These are phyloP conservation scores for Termitomyces sp. DNA, from an alignment of 1,284 basidiomycete genomes.

Conservation along the genomic window DNA sequence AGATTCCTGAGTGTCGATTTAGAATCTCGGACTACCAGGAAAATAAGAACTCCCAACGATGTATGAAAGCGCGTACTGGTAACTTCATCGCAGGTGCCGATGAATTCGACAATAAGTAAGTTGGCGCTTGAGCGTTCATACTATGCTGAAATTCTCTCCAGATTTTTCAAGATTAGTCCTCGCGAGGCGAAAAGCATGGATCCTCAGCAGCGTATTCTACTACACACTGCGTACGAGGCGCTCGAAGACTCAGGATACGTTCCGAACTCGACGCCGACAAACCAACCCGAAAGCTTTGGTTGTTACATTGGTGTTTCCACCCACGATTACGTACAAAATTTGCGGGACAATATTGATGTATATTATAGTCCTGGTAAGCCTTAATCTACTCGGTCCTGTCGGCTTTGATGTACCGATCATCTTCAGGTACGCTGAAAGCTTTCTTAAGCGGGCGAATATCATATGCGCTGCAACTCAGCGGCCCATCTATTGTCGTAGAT, in stretches of 20 bases:
- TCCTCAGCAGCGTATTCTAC: constrained; percentile 64
- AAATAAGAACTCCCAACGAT: constrained; percentile 26
- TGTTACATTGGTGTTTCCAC: constrained; percentile 66
- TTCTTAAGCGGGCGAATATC: constrained; percentile 70
- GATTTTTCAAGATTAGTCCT: constrained; percentile 68
- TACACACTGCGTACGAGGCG: constrained; percentile 62
- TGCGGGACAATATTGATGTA: constrained; percentile 57
- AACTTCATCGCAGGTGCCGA: constrained; percentile 58
- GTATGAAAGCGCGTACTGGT: constrained; percentile 50
- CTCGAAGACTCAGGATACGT: constrained; percentile 68
- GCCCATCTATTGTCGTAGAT: constrained; percentile 66
- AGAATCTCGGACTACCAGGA: constrained; percentile 35
- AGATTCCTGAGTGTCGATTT: constrained; percentile 63
- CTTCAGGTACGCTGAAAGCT: constrained; percentile 51
- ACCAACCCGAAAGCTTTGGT: constrained; percentile 49
- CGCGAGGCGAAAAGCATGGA: constrained; percentile 71
- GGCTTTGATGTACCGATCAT: background rate
- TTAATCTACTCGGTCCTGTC: background rate
- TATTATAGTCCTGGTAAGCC: constrained; percentile 62
- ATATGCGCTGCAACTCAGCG: constrained; percentile 59
- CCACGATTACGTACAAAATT: constrained; percentile 63
- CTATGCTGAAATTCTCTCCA: constrained; percentile 7
- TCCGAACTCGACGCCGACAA: constrained; percentile 48
- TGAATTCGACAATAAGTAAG: constrained; percentile 54
- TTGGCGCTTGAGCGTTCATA: background rate